Conservation (phyloP, 1,284 basidiomycete genomes). For the Wallemia ichthyophaga region DNA sequence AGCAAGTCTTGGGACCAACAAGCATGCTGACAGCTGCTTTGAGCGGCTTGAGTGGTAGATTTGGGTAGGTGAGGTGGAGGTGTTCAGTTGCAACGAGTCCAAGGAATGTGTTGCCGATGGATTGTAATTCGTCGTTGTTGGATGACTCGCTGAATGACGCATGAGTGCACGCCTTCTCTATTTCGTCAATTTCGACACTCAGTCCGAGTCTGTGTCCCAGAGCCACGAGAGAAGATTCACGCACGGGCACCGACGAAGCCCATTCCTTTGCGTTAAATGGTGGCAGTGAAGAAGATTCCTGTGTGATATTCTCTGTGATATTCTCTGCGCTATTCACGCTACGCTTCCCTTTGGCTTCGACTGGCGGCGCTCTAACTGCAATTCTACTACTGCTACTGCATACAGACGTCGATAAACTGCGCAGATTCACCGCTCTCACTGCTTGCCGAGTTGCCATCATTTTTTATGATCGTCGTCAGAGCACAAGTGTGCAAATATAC, state of each 20-base stretch:
- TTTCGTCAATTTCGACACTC: neutral
- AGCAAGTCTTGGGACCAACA: slow-evolving; percentile 56
- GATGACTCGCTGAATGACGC: neutral
- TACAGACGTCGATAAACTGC: neutral
- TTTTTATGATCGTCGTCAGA: neutral
- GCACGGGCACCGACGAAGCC: neutral
- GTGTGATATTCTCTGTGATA: no score
- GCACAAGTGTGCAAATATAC: no score
- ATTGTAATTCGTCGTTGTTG: neutral
- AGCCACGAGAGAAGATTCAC: neutral
- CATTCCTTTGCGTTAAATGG: neutral
- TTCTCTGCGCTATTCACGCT: neutral
- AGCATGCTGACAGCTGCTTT: slow-evolving; percentile 72
- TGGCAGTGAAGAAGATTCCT: no score
- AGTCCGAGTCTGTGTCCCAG: neutral
- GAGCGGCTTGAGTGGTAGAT: slow-evolving; percentile 63
- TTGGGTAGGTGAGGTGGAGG: slow-evolving; percentile 52
- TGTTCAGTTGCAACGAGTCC: slow-evolving; percentile 73
- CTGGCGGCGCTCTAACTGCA: neutral
- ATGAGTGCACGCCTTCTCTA: neutral
- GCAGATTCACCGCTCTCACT: neutral
- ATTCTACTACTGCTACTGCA: neutral
- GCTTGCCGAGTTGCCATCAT: neutral
- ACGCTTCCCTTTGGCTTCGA: neutral
- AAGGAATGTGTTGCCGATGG: slow-evolving; percentile 58